phyloP scores from a whole-genome alignment of 1,284 basidiomycete genomes.

The Pseudozyma sp. region DNA sequence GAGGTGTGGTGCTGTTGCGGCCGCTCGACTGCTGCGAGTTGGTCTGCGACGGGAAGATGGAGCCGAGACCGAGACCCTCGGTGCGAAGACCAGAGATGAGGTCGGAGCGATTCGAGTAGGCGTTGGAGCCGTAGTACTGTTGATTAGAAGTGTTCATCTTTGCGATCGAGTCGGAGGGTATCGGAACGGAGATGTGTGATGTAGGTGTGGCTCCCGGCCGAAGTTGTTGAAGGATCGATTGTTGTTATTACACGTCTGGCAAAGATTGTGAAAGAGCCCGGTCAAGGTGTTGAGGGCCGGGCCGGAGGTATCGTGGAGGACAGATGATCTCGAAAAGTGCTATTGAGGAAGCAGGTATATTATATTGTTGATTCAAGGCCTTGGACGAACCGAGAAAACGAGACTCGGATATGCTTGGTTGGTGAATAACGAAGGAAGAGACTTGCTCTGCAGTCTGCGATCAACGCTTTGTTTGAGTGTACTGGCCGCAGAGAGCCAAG shows the following conservation, averaged over 20 bases:
- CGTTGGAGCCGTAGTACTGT: constrained; percentile 27
- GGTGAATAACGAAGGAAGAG: not conserved
- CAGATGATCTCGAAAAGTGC: constrained; percentile 23
- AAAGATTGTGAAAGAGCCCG: constrained; percentile 8
- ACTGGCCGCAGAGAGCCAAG: not conserved
- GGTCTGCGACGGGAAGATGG: constrained; percentile 22
- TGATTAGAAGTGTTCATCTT: constrained; percentile 41
- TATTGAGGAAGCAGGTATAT: constrained; percentile 32
- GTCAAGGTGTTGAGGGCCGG: not conserved
- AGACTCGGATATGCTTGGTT: constrained; percentile 11
- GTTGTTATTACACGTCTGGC: constrained; percentile 25
- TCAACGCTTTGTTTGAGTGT: constrained; percentile 4
- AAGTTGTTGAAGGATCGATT: not conserved
- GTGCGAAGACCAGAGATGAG: constrained; percentile 53
- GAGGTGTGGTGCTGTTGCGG: constrained; percentile 15
- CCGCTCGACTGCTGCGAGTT: constrained; percentile 32
- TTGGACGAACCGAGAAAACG: not conserved
- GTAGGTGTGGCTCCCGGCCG: constrained; percentile 19
- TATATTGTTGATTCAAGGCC: constrained; percentile 7
- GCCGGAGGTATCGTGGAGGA: not conserved
- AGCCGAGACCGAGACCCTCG: constrained; percentile 53
- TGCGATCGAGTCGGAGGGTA: not conserved
- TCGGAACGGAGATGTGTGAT: not conserved
- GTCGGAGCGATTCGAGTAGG: constrained; percentile 48
- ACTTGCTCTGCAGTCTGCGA: constrained; percentile 4